phyloP scores from a whole-genome alignment of 441 rosid species.

The Lepidium campestre region DNA sequence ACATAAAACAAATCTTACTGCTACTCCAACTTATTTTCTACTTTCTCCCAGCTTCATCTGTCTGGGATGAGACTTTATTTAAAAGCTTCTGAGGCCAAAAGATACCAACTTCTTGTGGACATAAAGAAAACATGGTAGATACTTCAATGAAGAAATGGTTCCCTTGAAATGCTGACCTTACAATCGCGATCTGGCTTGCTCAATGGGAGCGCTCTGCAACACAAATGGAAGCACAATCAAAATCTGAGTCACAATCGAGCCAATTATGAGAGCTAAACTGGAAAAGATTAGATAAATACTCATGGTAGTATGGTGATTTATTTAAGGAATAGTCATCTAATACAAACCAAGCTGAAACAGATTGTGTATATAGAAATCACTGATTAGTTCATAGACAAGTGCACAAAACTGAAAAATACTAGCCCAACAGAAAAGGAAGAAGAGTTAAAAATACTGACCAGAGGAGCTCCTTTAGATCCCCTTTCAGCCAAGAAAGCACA shows the following conservation, averaged over 20 bases:
- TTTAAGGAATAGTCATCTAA: background rate
- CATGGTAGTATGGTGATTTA: background rate
- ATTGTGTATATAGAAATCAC: background rate
- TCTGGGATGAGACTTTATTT: constrained; percentile 26
- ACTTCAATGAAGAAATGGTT: background rate
- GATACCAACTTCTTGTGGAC: background rate
- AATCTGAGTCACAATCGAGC: background rate
- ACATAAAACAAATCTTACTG: constrained; percentile 1
- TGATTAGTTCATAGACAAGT: background rate
- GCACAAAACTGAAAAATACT: background rate
- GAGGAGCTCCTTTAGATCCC: constrained; percentile 73
- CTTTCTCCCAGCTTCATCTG: constrained; percentile 17
- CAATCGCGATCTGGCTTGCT: constrained; percentile 52
- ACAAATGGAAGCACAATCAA: constrained; percentile 2
- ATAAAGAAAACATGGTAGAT: constrained; percentile 2
- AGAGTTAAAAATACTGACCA: constrained; percentile 46
- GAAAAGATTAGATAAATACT: background rate
- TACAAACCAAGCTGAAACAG: background rate
- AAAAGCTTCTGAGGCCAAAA: background rate
- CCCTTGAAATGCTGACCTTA: constrained; percentile 22
- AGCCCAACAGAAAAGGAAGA: background rate
- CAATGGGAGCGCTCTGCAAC: constrained; percentile 61
- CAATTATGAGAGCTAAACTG: background rate
- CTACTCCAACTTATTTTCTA: constrained; percentile 11
- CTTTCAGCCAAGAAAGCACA: constrained; percentile 80